Evolutionary conservation across 2,329 filamentous ascomycete genomes (phyloP), one percentile per base, ranked within the genome.

Genomic region (Blastomyces percursus): DNA sequence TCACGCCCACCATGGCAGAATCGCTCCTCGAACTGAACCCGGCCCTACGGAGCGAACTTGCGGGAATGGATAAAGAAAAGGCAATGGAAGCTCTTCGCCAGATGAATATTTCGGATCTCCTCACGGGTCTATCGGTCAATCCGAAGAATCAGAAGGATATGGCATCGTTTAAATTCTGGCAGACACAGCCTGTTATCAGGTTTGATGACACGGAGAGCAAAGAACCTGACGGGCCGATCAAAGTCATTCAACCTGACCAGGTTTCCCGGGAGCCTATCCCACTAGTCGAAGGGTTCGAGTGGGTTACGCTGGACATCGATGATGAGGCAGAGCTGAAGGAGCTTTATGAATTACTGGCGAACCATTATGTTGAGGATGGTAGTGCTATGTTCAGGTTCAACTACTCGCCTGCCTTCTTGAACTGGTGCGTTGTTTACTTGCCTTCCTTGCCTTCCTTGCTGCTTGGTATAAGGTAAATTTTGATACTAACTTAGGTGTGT

Each of bases 311-410:
- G 76, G 91, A 99, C 73, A 79, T 99, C 69, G 86, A 84, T 27
- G 84, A 91, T 69, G 86, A 90, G 57, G 83, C 82, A 44, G 88
- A 87, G 79, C 82, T 96, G 66, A 86, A 91, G 70, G 94, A 99
- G 78, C 86, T 99, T 7, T 96, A 92, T 76, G 90, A 96, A 68
- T 80, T 99, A 68, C 81, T 99, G 63, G 90, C 90, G 67, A 89
- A 91, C 62, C 94, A 99, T 77, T 99, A 97, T 69, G 94, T 99
- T 64, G 94, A 99, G 78, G 94, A 99, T 74, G 89, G 91, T 69
- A 92, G 96, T 74, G 91, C 93, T 65, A 96, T 95, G 83, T 97
- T 99, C 80, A 87, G 94, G 61, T 97, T 99, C 82, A 93, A 94
- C 75, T 99, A 99, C 78, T 96, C 91, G 0, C 80, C 86, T 48